A percentile compares a stretch with the other conserved stretches of the same genome.
Conservation (phyloP, 768 basidiomycete genomes). For the Tylopilus felleus region DNA sequence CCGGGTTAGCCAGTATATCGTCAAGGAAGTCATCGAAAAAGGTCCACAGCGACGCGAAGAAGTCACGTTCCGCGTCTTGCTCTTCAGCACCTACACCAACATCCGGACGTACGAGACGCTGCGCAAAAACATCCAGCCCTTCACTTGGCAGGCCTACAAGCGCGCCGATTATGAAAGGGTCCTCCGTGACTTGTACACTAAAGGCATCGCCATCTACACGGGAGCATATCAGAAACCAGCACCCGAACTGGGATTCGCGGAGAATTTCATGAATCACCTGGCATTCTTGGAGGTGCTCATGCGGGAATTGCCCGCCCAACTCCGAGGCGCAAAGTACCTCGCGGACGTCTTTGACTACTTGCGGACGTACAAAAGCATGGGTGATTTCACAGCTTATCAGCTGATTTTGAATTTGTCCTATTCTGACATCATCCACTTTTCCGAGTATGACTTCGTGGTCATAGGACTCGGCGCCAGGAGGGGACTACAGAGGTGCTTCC, state of each 20-base stretch:
- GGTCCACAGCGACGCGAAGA: conserved; percentile 60
- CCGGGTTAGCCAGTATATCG: conserved; percentile 64
- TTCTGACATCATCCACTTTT: conserved; percentile 54
- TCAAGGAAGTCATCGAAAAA: conserved; percentile 65
- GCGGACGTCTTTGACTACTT: conserved; percentile 63
- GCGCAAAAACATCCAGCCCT: conserved; percentile 45
- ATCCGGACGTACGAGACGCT: conserved; percentile 72
- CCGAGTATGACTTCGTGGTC: conserved; percentile 66
- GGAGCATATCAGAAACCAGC: conserved; percentile 71
- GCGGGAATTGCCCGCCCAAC: conserved; percentile 50
- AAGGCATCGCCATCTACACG: conserved; percentile 55
- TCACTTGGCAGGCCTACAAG: conserved; percentile 60
- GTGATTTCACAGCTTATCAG: conserved; percentile 72
- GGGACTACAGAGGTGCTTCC: conserved; percentile 70
- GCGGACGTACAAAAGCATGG: conserved; percentile 63
- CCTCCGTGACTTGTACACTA: conserved; percentile 40
- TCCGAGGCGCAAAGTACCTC: conserved; percentile 50
- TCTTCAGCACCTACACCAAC: conserved; percentile 71
- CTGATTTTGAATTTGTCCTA: conserved; percentile 60
- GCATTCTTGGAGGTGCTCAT: conserved; percentile 56
- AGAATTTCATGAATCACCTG: conserved; percentile 58
- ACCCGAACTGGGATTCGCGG: conserved; percentile 49
- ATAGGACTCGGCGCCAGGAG: conserved; percentile 64
- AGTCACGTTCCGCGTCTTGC: conserved; percentile 64
- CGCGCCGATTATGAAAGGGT: conserved; percentile 51